phyloP scores from a whole-genome alignment of 2,329 filamentous ascomycete species.

The Daldinia eschscholtzii region DNA sequence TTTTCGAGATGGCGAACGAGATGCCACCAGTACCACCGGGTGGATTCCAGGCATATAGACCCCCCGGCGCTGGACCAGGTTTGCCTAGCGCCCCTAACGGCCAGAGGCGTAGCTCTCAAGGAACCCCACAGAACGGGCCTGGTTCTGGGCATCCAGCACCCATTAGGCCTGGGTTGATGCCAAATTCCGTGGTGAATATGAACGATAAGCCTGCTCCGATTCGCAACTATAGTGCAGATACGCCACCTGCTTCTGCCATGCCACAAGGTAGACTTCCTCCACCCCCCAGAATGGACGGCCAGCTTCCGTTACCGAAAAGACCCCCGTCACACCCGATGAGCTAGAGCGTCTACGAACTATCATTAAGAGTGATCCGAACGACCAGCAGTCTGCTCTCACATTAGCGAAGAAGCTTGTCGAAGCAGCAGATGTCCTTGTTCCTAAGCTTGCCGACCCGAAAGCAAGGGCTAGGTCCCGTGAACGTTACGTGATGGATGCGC shows the following conservation, averaged over 20 bases:
- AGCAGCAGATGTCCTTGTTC: slow-evolving; percentile 81
- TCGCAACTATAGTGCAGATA: slow-evolving; percentile 66
- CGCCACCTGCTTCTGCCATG: slow-evolving; percentile 56
- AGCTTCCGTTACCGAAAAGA: slow-evolving; percentile 51
- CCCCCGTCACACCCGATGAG: slow-evolving; percentile 81
- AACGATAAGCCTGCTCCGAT: slow-evolving; percentile 70
- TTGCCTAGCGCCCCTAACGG: slow-evolving; percentile 49
- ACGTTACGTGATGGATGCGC: slow-evolving; percentile 84
- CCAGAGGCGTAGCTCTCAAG: slow-evolving; percentile 48
- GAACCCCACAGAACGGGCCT: slow-evolving; percentile 51
- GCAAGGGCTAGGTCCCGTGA: slow-evolving; percentile 82
- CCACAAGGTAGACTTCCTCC: slow-evolving; percentile 56
- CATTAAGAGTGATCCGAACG: slow-evolving; percentile 78
- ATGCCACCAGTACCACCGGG: slow-evolving; percentile 65
- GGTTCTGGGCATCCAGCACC: slow-evolving; percentile 70
- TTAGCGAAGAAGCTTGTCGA: slow-evolving; percentile 89
- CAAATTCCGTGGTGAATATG: slow-evolving; percentile 68
- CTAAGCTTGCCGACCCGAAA: slow-evolving; percentile 74
- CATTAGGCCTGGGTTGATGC: slow-evolving; percentile 72
- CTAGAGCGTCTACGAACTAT: slow-evolving; percentile 79
- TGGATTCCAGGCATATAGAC: slow-evolving; percentile 53
- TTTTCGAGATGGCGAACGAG: slow-evolving; percentile 80
- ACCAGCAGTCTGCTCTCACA: slow-evolving; percentile 77
- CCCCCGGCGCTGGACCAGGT: slow-evolving; percentile 43
- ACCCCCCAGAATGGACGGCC: slow-evolving; percentile 51